Conservation (phyloP, 192 early-diverging fungal species). For the Allomyces macrogynus region DNA sequence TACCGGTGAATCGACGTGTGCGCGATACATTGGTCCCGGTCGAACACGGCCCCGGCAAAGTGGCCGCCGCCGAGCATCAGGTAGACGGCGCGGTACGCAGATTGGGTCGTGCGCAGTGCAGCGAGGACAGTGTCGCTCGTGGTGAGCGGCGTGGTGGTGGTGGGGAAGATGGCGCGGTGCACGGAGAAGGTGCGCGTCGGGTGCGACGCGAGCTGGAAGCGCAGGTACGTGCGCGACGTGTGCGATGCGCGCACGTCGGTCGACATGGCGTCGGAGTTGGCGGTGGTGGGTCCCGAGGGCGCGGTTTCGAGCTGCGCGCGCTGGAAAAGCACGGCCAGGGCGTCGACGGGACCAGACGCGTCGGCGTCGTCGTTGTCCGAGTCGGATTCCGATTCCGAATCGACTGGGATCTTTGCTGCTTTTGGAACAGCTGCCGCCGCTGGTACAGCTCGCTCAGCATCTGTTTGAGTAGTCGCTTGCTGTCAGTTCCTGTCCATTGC, state of each 20-base stretch:
- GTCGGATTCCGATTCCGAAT: too few species aligned
- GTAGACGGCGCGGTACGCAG: background rate
- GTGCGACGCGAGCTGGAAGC: background rate
- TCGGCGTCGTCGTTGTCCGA: too few species aligned
- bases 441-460: too few species aligned
- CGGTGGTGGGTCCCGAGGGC: too few species aligned
- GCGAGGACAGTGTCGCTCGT: background rate
- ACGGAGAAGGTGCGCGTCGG: background rate
- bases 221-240: background rate
- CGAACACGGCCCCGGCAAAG: slow-evolving; percentile 77
- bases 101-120: background rate
- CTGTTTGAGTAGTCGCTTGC: too few species aligned
- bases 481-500: too few species aligned
- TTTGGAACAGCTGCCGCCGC: too few species aligned
- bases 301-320: too few species aligned
- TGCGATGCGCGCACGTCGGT: background rate
- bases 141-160: background rate
- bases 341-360: too few species aligned
- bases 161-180: background rate
- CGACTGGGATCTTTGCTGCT: too few species aligned
- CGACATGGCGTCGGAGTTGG: too few species aligned
- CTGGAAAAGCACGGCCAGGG: too few species aligned
- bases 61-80: slow-evolving; percentile 67
- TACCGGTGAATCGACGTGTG: slow-evolving; percentile 95
- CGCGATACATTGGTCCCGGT: slow-evolving; percentile 37